phyloP scores from a whole-genome alignment of 2,329 filamentous ascomycete species.

The Neopestalotiopsis sp. region DNA sequence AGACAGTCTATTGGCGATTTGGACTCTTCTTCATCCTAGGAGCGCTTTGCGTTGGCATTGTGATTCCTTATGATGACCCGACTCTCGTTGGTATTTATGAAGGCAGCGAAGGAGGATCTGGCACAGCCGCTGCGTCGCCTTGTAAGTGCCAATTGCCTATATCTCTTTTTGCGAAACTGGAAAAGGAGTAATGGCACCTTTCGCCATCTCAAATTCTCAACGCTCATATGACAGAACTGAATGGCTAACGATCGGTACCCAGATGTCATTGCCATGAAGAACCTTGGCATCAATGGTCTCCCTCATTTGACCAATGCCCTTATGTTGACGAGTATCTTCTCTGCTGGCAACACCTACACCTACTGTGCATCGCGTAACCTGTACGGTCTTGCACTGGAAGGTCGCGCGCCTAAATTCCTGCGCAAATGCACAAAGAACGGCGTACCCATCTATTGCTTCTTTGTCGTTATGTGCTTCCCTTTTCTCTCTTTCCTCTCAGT shows the following conservation, averaged over 20 bases:
- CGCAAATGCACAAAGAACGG: constrained; percentile 56
- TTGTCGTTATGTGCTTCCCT: constrained; percentile 59
- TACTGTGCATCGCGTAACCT: constrained; percentile 63
- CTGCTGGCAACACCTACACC: constrained; percentile 62
- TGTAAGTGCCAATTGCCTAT: constrained; percentile 21
- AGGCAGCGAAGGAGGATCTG: constrained; percentile 14
- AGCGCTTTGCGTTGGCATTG: constrained; percentile 64
- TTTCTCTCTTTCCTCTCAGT: constrained; percentile 60
- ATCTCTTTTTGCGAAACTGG: not conserved
- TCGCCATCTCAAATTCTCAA: not conserved
- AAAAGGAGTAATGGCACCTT: not conserved
- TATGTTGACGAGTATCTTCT: constrained; percentile 60
- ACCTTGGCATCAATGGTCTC: constrained; percentile 52
- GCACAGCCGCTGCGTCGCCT: constrained; percentile 54
- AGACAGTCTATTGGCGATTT: constrained; percentile 67
- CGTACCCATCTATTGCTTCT: constrained; percentile 66
- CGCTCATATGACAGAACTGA: not conserved
- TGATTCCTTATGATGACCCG: constrained; percentile 65
- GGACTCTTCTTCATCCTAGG: constrained; percentile 68
- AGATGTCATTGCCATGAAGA: constrained; percentile 57
- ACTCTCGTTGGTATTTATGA: constrained; percentile 50
- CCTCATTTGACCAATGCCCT: constrained; percentile 64
- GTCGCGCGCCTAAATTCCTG: constrained; percentile 55
- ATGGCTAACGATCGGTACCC: not conserved
- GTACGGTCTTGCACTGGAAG: constrained; percentile 59